Conservation (phyloP, 1,284 basidiomycete species). For the Mrakiaceae sp. region DNA sequence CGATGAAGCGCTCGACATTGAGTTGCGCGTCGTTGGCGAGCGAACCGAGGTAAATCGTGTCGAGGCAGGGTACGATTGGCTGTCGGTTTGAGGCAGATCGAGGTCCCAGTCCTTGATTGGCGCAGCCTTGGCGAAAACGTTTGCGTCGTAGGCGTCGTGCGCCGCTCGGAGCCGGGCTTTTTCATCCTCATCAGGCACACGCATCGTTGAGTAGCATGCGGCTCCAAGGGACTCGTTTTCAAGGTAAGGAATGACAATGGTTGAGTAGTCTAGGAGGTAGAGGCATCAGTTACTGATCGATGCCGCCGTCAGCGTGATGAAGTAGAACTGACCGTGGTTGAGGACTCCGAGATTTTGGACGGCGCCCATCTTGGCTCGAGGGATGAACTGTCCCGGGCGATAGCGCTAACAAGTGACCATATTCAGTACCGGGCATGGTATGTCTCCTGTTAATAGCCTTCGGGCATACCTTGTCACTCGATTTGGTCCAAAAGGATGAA, state of each 20-base stretch:
- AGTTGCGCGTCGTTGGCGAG: background rate
- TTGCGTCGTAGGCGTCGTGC: too few species aligned
- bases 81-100: too few species aligned
- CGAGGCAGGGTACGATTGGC: too few species aligned
- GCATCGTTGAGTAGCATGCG: too few species aligned
- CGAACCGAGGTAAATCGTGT: background rate
- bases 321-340: constrained; percentile 51
- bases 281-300: background rate
- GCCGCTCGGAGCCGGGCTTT: too few species aligned
- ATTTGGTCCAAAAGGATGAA: constrained; percentile 35
- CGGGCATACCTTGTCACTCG: constrained; percentile 27
- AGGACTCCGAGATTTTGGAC: constrained; percentile 75
- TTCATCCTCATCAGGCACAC: too few species aligned
- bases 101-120: too few species aligned
- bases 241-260: constrained; percentile 11
- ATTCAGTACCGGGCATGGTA: too few species aligned
- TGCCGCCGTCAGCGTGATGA: background rate
- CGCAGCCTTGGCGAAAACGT: background rate
- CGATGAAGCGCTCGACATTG: background rate
- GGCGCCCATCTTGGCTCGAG: constrained; percentile 74
- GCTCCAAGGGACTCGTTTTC: background rate
- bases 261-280: constrained; percentile 4
- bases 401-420: constrained; percentile 44
- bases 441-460: too few species aligned
- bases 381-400: constrained; percentile 75